Conservation (phyloP, 495 filamentous ascomycete genomes). For the Lindgomyces ingoldianus region DNA sequence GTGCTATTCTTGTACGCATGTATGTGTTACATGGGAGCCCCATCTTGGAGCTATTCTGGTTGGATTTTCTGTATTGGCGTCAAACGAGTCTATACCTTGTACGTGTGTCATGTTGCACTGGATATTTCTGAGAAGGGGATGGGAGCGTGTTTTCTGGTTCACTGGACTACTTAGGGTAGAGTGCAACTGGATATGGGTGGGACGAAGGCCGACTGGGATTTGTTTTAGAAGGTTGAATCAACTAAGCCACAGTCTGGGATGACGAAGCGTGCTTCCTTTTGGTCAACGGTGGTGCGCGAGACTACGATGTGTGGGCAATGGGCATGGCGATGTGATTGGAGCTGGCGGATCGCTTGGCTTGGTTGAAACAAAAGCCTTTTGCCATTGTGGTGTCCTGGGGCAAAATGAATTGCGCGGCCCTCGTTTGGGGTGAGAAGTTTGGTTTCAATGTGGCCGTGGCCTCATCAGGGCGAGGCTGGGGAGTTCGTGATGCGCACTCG, state of each 20-base stretch:
- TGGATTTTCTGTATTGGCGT: neutral
- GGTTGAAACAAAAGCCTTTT: neutral
- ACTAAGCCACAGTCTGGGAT: neutral
- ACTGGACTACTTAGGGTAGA: neutral
- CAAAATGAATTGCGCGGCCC: neutral
- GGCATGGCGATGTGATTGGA: neutral
- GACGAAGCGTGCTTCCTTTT: neutral
- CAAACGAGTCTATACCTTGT: neutral
- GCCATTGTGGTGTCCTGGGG: neutral
- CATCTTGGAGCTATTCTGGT: neutral
- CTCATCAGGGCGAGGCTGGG: neutral
- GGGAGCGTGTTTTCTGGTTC: neutral
- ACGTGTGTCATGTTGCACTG: neutral
- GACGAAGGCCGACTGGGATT: neutral
- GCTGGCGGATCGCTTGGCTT: neutral
- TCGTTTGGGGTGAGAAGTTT: neutral
- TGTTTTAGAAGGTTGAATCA: neutral
- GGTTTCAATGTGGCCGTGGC: neutral
- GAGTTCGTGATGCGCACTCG: neutral
- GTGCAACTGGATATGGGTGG: neutral
- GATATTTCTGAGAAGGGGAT: neutral
- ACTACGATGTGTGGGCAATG: neutral
- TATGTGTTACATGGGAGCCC: neutral
- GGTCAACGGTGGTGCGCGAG: neutral
- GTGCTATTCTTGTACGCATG: neutral